These are phyloP conservation scores for Termitomyces sp. DNA, from an alignment of 768 basidiomycete species.

Conservation along the genomic window DNA sequence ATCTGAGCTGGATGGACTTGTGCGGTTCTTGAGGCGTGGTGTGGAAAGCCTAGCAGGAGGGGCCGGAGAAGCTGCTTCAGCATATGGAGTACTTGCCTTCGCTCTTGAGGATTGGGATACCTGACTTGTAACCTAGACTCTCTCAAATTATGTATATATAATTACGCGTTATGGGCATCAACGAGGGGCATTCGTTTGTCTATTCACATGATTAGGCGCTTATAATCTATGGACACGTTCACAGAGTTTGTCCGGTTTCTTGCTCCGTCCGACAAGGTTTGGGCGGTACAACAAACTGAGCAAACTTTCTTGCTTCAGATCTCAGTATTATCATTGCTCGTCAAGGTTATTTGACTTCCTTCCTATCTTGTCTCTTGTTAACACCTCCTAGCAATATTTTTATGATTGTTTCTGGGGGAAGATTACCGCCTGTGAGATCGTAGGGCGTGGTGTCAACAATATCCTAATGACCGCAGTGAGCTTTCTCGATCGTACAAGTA, in stretches of 20 bases:
- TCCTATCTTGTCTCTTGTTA: constrained; percentile 38
- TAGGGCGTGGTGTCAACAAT: constrained; percentile 72
- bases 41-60: constrained; percentile 69
- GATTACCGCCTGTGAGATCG: constrained; percentile 22
- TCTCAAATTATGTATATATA: neutral
- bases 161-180: neutral
- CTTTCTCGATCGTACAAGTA: neutral
- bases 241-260: neutral
- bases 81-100: constrained; percentile 74
- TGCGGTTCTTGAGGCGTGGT: constrained; percentile 65
- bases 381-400: constrained; percentile 69
- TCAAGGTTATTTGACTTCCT: neutral
- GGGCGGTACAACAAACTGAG: no score
- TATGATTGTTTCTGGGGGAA: constrained; percentile 47
- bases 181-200: neutral
- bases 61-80: constrained; percentile 52
- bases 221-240: neutral
- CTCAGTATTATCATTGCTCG: neutral
- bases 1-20: constrained; percentile 65
- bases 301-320: neutral
- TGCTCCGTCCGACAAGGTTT: neutral
- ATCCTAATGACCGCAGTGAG: constrained; percentile 35
- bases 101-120: constrained; percentile 77
- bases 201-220: neutral
- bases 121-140: constrained; percentile 15